Base-by-base conservation (phyloP, 805 yeast genomes). In the Spathaspora girioi region DNA sequence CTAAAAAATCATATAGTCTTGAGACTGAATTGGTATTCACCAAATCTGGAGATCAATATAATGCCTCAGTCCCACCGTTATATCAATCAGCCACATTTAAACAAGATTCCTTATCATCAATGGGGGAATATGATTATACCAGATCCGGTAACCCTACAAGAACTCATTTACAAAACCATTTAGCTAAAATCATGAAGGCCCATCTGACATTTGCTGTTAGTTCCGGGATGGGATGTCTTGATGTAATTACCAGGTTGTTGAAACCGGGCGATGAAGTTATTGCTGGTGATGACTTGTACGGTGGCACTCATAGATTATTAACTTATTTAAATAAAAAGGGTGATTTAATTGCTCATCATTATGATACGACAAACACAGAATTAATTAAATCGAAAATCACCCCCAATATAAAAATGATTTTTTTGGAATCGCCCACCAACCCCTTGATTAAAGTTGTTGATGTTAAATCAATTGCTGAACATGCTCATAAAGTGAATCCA, bases 1-100 rank as follows among this genome's bases (percentile, higher is more conserved):
- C 58, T 14, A 60, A 59, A 49, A 72, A 73, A 54, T 61, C 71
- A 32, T 83, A 82, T 67, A 71, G 77, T 45, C 61, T 86, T 41
- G 89, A 86, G 59, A 87, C 96, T 8, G 87, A 86, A 61, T 75
- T 88, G 50, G 92, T 88, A 27, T 77, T 74, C 54, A 69, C 82
- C 45, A 79, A 78, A 56, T 77, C 83, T 58, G 54, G 54, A 15
- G 97, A 92, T 69, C 86, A 83, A 60, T 80, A 84, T 74, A 82
- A 85, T 55, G 82, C 97, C 1, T 86, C 94, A 5, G 85, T 86
- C 26, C 89, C 96, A 10, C 97, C 98, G 3, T 75, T 92, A 41
- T 92, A 92, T 70, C 96, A 89, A 67, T 82, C 94, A 0, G 96
- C 98, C n/a, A 92, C 98, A 5, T 92, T 92, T 76, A 91, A 90